Evolutionary conservation across 2,329 filamentous ascomycete genomes (phyloP), one percentile per base, ranked within the genome.

Genomic region (Cryphonectria parasitica): DNA sequence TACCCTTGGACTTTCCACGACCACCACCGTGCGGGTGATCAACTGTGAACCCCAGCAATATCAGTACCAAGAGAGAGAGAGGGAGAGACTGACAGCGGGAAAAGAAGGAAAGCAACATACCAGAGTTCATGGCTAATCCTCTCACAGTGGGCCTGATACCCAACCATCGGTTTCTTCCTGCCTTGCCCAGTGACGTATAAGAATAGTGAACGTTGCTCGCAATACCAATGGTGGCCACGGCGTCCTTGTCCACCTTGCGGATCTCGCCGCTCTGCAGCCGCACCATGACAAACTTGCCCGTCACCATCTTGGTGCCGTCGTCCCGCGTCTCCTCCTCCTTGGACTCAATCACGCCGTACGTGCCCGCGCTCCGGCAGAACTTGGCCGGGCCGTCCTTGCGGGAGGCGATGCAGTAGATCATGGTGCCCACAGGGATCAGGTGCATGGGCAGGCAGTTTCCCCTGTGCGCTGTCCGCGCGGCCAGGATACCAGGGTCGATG

Each of bases 11-110:
- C 85, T 99, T 99, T 85, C 96, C 96, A 87, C 97, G 90, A 83
- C 96, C 96, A 92, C 96, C 96, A 88, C 96, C 96, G 82, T 99
- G 96, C 78, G 96, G 96, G 87, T 99, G 96, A 79, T 99, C 96
- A 77, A 90, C 92, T 90, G 77, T 11, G 36, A 39, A 11, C 61
- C 72, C 15, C 66, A 17, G 22, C 41, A n/a, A n/a, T 25, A 22
- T 75, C 64, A 76, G 71, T 39, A 41, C 25, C 15, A 15, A 11
- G 36, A 22, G 15, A 39, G 17, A 22, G 17, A 61, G 4, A 39
- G 36, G 11, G 36, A 39, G 36, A 39, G 36, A 22, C 7, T 3
- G 49, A 68, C 34, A 10, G 25, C 65, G 31, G 8, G 7, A 36
- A 70, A 15, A 64, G 36, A 17, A 61, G 31, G 28, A 62, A 22